Evolutionary conservation across 768 basidiomycete species (phyloP), one percentile per base, ranked within the genome.

Genomic region (Boletus sensibilis): DNA sequence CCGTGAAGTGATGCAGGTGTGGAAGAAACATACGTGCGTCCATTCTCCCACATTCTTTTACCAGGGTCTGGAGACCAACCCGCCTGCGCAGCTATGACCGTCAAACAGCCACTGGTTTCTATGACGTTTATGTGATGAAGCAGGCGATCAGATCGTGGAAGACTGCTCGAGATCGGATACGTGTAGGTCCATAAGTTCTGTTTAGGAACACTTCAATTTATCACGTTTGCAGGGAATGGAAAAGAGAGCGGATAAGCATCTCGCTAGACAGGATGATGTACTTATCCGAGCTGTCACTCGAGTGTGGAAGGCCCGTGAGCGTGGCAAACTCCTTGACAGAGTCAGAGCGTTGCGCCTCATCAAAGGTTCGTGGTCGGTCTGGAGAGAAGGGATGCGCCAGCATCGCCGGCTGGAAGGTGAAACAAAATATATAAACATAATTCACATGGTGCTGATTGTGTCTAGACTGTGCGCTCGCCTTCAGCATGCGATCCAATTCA

Each of bases 271-370:
- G 64, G 82, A 89, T 53, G 76, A 75, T 51, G 73, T 85, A 14
- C 75, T 88, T 21, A 56, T 88, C 31, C 79, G 80, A 43, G 87
- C 84, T 29, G 73, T 86, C 44, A 70, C 78, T 62, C 76, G 83
- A 45, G 79, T 88, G 4, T 87, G 88, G 87, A 86, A 80, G 61
- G 84, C 88, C 21, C 81, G 80, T 38, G 86, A 87, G 62, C 80
- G 84, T 10, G 85, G 84, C 31, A 75, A 70, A 48, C 74, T 84
- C 29, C 74, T 90, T 12, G 81, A 81, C 54, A 77, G 80, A 44
- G 81, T 85, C 35, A 79, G 75, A 50, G 68, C 72, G 5, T 58
- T 75, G 20, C 77, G 82, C 34, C 61, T 84, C 9, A 50, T 81
- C 43, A 80, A 77, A 60, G 69, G 70, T 40, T 70, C 74, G 1